Evolutionary conservation across 2,329 filamentous ascomycete species (phyloP), one percentile per base, ranked within the genome.

Genomic region (Diplodia mutila): DNA sequence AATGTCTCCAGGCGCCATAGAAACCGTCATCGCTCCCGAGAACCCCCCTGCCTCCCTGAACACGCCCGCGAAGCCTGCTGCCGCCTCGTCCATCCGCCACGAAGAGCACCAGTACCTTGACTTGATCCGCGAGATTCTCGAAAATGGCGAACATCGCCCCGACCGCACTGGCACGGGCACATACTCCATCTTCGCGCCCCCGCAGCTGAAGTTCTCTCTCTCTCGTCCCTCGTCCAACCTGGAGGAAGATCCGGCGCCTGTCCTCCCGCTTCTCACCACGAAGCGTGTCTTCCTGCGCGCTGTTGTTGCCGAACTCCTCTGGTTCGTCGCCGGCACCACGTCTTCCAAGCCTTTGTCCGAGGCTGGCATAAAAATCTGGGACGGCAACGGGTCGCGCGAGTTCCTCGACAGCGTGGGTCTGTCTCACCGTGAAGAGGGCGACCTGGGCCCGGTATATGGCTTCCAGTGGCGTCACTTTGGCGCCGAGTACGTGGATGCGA

Each of bases 391-490:
- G 52, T 93, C 90, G 55, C 91, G 95, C 73, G 91, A 89, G 75
- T 98, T 91, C 78, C 91, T 99, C 46, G 94, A 99, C 82, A 89
- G 85, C 70, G 86, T 95, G 1, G 94, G 94, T 0, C 86, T 98
- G 7, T 84, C 85, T 0, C 89, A 97, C 76, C 92, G 94, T 69
- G 92, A 88, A 64, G 91, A 90, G 23, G 95, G 95, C 71, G 95
- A 99, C 75, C 85, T 99, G 0, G 95, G 95, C 0, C 95, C 95
- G 34, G 94, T 98, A 0, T 99, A 99, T 77, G 95, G 95, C 1
- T 99, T 99, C 82, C 95, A 99, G 81, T 99, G 95, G 95, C 91
- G 95, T 3, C 94, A 98, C 80, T 99, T 99, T 75, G 95, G 95
- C 61, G 95, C 95, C 4, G 89, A 93, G 69, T 99, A 99, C 78